Percentiles rank a stretch among this genome's conserved stretches.
Evolutionary conservation across 805 yeast genomes (phyloP).

Genomic region (Ogataea parapolymorpha): DNA sequence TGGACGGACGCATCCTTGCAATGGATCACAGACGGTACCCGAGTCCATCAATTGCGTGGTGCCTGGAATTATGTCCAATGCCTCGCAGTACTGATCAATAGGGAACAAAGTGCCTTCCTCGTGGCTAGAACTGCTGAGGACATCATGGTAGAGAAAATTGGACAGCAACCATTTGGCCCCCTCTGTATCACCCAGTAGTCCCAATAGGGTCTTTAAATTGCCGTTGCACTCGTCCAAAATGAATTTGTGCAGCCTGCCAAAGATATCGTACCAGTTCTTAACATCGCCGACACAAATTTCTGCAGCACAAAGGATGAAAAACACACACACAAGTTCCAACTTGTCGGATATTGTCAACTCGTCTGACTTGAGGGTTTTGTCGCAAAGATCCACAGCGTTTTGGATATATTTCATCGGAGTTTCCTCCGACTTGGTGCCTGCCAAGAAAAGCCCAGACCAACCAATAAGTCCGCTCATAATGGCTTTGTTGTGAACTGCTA

Average conservation of each 20-base stretch:
- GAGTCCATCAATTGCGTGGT: slow-evolving; percentile 10
- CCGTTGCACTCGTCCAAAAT: slow-evolving; percentile 29
- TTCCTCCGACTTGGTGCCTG: slow-evolving; percentile 10
- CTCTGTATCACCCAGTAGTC: slow-evolving; percentile 27
- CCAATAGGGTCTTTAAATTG: slow-evolving; percentile 16
- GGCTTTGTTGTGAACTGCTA: slow-evolving; percentile 47
- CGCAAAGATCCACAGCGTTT: slow-evolving; percentile 9
- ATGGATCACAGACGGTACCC: slow-evolving; percentile 31
- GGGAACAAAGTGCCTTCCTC: slow-evolving; percentile 34
- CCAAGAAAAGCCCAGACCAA: slow-evolving; percentile 43
- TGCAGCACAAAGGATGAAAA: slow-evolving; percentile 24
- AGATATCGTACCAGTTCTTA: slow-evolving; percentile 18
- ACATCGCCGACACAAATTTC: slow-evolving; percentile 27
- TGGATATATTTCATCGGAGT: slow-evolving; percentile 2
- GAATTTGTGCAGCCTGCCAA: slow-evolving; percentile 17
- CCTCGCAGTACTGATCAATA: slow-evolving; percentile 29
- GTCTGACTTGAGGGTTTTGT: slow-evolving; percentile 6
- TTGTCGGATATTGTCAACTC: slow-evolving; percentile 5
- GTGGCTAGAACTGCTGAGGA: slow-evolving; percentile 34
- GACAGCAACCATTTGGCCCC: slow-evolving; percentile 34
- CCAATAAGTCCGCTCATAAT: slow-evolving; percentile 48
- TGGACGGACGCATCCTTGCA: slow-evolving; percentile 41
- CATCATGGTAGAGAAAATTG: slow-evolving; percentile 39
- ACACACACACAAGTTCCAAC: slow-evolving; percentile 20
- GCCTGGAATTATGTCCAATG: slow-evolving; percentile 18